Evolutionary conservation across 352 stramenopile species (phyloP), one percentile per base, ranked within the genome.

Genomic region (Globisporangium mamillatum): DNA sequence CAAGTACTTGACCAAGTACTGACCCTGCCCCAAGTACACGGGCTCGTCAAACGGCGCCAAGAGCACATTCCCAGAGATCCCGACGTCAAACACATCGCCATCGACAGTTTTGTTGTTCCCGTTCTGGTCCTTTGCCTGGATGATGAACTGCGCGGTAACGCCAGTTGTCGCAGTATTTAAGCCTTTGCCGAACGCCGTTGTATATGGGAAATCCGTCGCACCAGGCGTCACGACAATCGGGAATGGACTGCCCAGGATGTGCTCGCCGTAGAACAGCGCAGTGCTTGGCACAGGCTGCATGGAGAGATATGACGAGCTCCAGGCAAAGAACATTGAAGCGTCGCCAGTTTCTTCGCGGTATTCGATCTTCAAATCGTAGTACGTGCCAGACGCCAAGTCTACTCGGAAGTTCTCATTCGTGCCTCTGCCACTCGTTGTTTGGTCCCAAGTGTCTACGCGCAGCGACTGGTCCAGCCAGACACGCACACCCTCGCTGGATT

Each of bases 231-330:
- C 84, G 1, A 72, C 63, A 20, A 97, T 91, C 1, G 78, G 66
- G 70, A 97, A 99, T 12, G 97, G 97, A 72, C 93, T 98, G 18
- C 94, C 95, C 44, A 96, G 72, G 64, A 99, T 98, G 68, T 98
- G 94, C 0, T 92, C 88, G 9, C 90, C 79, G 60, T 95, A 84
- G 69, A 89, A 98, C 1, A 99, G 70, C 16, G 84, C 76, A 18
- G 66, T 80, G 16, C 81, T 75, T 1, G 94, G 92, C 27, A 99
- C 88, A 14, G 90, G 71, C 66, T 96, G 75, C 9, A 97, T 81
- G 1, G 79, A 68, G 1, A 98, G 73, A 18, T 89, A 98, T 41
- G 88, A 95, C n/a, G 93, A 98, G 64, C 90, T 97, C 94, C 96
- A 99, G 14, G 91, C 72, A 18, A 99, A 79, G 25, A 76, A 72